These are phyloP conservation scores for Phalaenopsis hybrid DNA, from an alignment of 116 monocot species.

Conservation along the genomic window DNA sequence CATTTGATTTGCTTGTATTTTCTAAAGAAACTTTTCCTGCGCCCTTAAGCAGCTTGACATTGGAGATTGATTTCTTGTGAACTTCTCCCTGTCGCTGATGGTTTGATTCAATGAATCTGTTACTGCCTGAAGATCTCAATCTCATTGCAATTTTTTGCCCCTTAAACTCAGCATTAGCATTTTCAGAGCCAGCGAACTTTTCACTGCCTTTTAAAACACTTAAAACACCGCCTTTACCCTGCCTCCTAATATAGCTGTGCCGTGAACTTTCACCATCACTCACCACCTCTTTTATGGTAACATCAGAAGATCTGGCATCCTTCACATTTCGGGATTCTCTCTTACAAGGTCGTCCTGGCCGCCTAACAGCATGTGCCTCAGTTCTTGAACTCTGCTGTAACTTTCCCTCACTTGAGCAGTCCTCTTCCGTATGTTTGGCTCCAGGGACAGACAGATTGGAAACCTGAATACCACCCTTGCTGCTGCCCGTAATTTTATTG, in stretches of 20 bases:
- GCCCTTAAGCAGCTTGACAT: background rate
- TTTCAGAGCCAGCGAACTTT: conserved; percentile 7
- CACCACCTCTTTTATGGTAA: background rate
- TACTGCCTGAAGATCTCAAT: background rate
- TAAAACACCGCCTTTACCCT: conserved; percentile 25
- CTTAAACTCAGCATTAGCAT: background rate
- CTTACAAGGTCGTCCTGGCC: conserved; percentile 2
- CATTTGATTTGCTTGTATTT: conserved; percentile 8
- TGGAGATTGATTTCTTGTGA: conserved; percentile 20
- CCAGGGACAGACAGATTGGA: background rate
- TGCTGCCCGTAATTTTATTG: background rate
- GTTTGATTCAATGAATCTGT: background rate
- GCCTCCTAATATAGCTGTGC: conserved; percentile 11
- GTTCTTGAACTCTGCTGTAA: background rate
- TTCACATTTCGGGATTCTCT: conserved; percentile 11
- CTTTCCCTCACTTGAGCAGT: background rate
- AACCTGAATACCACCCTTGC: background rate
- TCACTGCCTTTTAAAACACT: conserved; percentile 28
- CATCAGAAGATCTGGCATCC: background rate
- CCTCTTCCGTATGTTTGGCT: background rate
- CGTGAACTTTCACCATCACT: conserved; percentile 4
- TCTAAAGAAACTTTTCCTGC: conserved; percentile 8
- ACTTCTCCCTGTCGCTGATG: conserved; percentile 9
- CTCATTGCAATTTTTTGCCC: conserved; percentile 7
- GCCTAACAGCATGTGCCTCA: background rate